These are phyloP conservation scores for Chrysoporthe puriensis DNA, from an alignment of 2,329 filamentous ascomycete species.

Conservation along the genomic window DNA sequence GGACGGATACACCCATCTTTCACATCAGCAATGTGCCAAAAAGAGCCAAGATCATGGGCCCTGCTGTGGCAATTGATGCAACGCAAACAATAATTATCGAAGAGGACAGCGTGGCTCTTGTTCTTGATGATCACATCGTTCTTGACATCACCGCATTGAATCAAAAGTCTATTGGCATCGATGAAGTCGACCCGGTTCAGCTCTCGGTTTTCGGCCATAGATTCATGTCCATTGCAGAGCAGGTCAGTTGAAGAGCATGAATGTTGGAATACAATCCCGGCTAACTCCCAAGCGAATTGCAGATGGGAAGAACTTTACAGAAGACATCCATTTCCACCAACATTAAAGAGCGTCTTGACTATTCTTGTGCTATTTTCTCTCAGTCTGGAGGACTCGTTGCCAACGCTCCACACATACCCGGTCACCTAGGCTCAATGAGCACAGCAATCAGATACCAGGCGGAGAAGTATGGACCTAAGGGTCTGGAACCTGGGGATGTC, in stretches of 20 bases:
- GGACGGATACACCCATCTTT: conserved; percentile 79
- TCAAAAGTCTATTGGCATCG: conserved; percentile 35
- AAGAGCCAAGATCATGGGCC: conserved; percentile 75
- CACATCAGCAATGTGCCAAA: conserved; percentile 74
- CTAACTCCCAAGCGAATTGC: not conserved
- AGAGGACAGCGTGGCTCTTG: conserved; percentile 73
- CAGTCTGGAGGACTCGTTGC: conserved; percentile 77
- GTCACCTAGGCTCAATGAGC: conserved; percentile 82
- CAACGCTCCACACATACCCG: conserved; percentile 79
- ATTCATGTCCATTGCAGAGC: conserved; percentile 85
- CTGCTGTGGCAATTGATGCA: conserved; percentile 83
- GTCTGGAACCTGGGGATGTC: conserved; percentile 77
- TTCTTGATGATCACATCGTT: conserved; percentile 88
- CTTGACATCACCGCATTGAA: conserved; percentile 74
- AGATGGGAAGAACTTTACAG: conserved; percentile 77
- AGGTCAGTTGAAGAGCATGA: conserved; percentile 38
- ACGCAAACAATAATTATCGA: conserved; percentile 93
- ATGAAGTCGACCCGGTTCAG: conserved; percentile 73
- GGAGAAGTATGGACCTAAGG: conserved; percentile 70
- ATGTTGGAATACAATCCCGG: not conserved
- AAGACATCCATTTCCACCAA: conserved; percentile 82
- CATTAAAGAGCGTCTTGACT: conserved; percentile 81
- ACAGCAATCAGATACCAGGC: conserved; percentile 80
- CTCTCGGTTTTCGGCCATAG: conserved; percentile 79
- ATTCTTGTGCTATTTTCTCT: conserved; percentile 81